phyloP scores from a whole-genome alignment of 176 grass and related monocot species.

The Phyllostachys edulis region DNA sequence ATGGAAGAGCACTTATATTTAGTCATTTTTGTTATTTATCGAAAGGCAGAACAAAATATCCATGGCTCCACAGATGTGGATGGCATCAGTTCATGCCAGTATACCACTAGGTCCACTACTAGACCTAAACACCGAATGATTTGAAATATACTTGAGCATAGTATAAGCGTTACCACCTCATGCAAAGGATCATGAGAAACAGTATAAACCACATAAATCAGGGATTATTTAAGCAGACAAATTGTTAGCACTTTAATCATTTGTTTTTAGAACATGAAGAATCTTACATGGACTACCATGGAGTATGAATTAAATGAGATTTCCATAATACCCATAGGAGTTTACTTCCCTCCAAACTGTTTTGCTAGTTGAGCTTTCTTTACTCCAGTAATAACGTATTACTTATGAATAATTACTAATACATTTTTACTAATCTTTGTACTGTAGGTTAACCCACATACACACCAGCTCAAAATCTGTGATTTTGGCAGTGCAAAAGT shows the following conservation, averaged over 20 bases:
- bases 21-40: constrained; percentile 6
- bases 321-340: background rate
- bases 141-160: background rate
- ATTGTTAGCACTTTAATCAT: background rate
- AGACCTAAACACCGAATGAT: background rate
- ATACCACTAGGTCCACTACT: background rate
- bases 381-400: background rate
- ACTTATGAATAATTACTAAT: background rate
- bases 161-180: background rate
- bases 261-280: background rate
- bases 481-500: constrained; percentile 62
- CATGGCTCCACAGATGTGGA: background rate
- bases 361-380: background rate
- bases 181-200: background rate
- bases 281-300: background rate
- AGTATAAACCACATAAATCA: background rate
- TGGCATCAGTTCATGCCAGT: background rate
- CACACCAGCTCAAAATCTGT: constrained; percentile 62
- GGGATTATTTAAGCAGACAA: constrained; percentile 4
- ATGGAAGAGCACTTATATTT: background rate
- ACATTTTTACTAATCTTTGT: constrained; percentile 5
- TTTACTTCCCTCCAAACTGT: background rate
- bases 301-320: background rate
- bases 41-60: background rate
- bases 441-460: constrained; percentile 55